Conservation (phyloP, 768 basidiomycete genomes). For the Tylopilus cervinicoccineus region DNA sequence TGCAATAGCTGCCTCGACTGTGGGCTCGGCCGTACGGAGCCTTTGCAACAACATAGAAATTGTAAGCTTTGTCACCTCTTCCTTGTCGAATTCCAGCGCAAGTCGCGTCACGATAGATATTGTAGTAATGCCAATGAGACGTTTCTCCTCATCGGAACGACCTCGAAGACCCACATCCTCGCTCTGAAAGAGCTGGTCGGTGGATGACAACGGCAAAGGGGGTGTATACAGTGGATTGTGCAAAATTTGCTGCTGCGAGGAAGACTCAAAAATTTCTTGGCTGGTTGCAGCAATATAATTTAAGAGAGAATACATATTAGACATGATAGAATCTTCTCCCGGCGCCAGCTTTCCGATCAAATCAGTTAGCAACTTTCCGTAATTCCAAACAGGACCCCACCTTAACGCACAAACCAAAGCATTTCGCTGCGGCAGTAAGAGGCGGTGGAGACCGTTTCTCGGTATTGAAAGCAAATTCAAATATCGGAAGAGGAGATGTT, state of each 20-base stretch:
- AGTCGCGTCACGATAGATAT: constrained; percentile 88
- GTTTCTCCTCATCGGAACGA: constrained; percentile 79
- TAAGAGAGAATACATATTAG: constrained; percentile 93
- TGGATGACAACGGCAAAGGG: constrained; percentile 26
- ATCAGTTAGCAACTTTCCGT: constrained; percentile 1
- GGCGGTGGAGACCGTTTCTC: constrained; percentile 75
- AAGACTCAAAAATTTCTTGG: constrained; percentile 63
- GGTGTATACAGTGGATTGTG: constrained; percentile 38
- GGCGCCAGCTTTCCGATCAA: constrained; percentile 58
- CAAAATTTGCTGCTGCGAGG: constrained; percentile 40
- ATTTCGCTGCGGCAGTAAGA: constrained; percentile 82
- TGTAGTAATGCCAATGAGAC: constrained; percentile 82
- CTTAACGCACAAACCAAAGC: constrained; percentile 85
- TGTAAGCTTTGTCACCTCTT: constrained; percentile 86
- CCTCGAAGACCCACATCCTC: constrained; percentile 62
- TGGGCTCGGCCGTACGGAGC: constrained; percentile 77
- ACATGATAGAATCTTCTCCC: constrained; percentile 87
- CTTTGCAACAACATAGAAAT: constrained; percentile 92
- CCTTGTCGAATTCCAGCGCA: constrained; percentile 80
- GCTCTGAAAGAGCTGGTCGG: constrained; percentile 50
- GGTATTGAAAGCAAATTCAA: constrained; percentile 78
- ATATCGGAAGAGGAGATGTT: constrained; percentile 81
- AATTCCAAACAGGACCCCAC: constrained; percentile 34
- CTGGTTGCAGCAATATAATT: constrained; percentile 87
- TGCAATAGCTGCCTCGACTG: constrained; percentile 87